Percentiles rank a stretch among this genome's conserved stretches.
Conservation (phyloP, 495 filamentous ascomycete species). For the Tuber borchii region DNA sequence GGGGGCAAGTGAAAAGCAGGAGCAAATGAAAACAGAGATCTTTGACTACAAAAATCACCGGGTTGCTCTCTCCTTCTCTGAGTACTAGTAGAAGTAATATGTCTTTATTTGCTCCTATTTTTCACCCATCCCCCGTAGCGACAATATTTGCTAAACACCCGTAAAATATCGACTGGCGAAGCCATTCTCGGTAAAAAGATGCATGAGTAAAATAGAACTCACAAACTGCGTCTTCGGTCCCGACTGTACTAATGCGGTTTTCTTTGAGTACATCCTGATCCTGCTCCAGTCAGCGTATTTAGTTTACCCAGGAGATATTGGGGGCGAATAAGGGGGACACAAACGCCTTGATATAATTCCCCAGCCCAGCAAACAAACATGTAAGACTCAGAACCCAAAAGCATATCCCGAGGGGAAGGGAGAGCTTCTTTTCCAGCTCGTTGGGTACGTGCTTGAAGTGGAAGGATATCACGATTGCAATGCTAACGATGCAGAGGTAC, state of each 20-base stretch:
- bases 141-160: not conserved
- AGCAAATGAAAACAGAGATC: not conserved
- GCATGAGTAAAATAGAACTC: slow-evolving; percentile 37
- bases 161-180: not conserved
- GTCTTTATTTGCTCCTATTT: not conserved
- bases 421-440: slow-evolving; percentile 62
- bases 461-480: slow-evolving; percentile 88
- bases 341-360: slow-evolving; percentile 64
- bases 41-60: not conserved
- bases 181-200: not conserved
- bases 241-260: slow-evolving; percentile 78
- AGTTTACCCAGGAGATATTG: not conserved
- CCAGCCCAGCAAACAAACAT: slow-evolving; percentile 68
- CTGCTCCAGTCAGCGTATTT: slow-evolving; percentile 47
- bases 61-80: not conserved
- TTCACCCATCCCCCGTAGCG: not conserved
- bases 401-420: slow-evolving; percentile 74
- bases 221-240: slow-evolving; percentile 88
- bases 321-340: not conserved
- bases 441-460: slow-evolving; percentile 72
- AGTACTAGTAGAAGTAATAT: not conserved
- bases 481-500: slow-evolving; percentile 81
- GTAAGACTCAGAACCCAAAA: slow-evolving; percentile 78
- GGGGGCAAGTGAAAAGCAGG: not conserved
- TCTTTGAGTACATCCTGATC: slow-evolving; percentile 72